Evolutionary conservation across 129 eudicot species (phyloP), one percentile per base, ranked within the genome.

Genomic region (Arctium minus): DNA sequence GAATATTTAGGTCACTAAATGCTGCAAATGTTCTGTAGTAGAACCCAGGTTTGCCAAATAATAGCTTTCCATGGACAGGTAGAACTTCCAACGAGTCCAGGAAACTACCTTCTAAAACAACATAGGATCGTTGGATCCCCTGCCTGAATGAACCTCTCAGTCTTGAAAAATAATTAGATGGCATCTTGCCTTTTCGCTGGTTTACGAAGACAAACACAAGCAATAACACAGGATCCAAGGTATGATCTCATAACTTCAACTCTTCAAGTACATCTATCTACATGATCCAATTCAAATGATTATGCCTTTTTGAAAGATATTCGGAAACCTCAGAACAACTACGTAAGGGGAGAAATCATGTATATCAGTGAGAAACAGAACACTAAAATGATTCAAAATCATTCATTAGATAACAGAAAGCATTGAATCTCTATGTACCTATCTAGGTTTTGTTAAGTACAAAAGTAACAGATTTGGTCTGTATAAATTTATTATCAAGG

Each of bases 111-210:
- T 84, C 89, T 88, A 84, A 30, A 53, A 84, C 89, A 70, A 71
- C 79, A 76, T 78, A 70, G 33, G 92, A 87, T 86, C 82, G 85
- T 79, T 81, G 82, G 64, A 87, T 73, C 81, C 88, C 94, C 72
- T 78, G 88, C 46, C 73, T 67, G 77, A 87, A 79, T 11, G 86
- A 88, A 73, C 86, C 78, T 56, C 86, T 76, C 70, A 90, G 42
- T 86, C 86, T 89, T 29, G 89, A 88, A 40, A 92, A 79, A 73
- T 84, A 81, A 73, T 83, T 88, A 85, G 90, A 85, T 50, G 90
- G 91, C 97, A 92, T 92, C 65, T 90, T 88, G 84, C 50, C 76
- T 60, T 30, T 68, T 77, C 12, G 36, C n/a, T 46, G 22, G 62
- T 35, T 84, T 50, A 76, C 29, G 36, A 68, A 29, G 67, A 33